These are phyloP conservation scores for Apophysomyces trapeziformis DNA, from an alignment of 371 early-diverging fungal genomes.

Conservation along the genomic window DNA sequence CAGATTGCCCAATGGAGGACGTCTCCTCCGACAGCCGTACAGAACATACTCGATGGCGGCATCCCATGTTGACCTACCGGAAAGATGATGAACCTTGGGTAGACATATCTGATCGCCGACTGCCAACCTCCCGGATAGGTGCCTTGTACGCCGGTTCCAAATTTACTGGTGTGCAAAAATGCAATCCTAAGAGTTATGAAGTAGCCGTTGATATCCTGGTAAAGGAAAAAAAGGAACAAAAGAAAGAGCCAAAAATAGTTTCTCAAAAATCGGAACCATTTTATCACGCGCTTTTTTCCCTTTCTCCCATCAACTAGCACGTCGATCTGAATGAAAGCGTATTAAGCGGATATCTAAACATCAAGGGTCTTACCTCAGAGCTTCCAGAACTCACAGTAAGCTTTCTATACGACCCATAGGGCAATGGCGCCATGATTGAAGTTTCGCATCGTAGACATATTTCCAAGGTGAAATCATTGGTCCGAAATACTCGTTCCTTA, in stretches of 20 bases:
- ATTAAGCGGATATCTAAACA: slow-evolving; percentile 76
- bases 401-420: background rate
- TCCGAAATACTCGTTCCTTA: slow-evolving; percentile 75
- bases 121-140: slow-evolving; percentile 27
- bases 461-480: slow-evolving; percentile 90
- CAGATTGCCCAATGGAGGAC: background rate
- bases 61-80: slow-evolving; percentile 20
- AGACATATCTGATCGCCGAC: slow-evolving; percentile 29
- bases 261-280: background rate
- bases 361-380: slow-evolving; percentile 74
- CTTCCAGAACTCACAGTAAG: slow-evolving; percentile 55
- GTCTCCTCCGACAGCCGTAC: background rate
- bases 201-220: slow-evolving; percentile 77
- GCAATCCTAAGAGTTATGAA: slow-evolving; percentile 63
- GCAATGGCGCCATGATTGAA: background rate
- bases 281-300: background rate
- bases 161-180: slow-evolving; percentile 72
- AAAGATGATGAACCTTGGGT: slow-evolving; percentile 32
- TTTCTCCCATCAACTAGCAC: slow-evolving; percentile 45
- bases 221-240: slow-evolving; percentile 10
- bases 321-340: slow-evolving; percentile 71
- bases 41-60: background rate
- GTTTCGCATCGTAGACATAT: slow-evolving; percentile 56
- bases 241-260: background rate
- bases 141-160: slow-evolving; percentile 63